Evolutionary conservation across 1,139 yeast genomes (phyloP).

Genomic region (Lodderomyces orthopsilosis): DNA sequence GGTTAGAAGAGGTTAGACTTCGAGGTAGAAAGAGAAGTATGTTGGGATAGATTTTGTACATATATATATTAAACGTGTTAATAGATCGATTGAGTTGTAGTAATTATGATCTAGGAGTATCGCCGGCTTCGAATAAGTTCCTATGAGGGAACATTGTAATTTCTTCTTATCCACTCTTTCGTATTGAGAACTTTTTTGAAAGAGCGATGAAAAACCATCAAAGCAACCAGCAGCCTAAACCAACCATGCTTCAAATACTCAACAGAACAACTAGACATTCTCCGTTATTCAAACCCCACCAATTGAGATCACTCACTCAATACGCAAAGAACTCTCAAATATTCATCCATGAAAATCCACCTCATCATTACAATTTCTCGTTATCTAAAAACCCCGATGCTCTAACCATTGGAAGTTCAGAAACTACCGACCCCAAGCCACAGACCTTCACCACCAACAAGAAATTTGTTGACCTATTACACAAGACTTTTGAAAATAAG

Average conservation of each 20-base stretch:
- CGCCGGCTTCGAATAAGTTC: too few relatives aligned
- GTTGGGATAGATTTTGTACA: slow-evolving; percentile 9
- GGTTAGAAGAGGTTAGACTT: slow-evolving; percentile 80
- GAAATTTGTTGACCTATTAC: slow-evolving; percentile 28
- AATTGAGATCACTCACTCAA: slow-evolving; percentile 9
- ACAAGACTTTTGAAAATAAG: slow-evolving; percentile 23
- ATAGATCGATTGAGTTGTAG: not conserved
- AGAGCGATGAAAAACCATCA: not conserved
- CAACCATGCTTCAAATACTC: not conserved
- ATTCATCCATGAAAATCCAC: slow-evolving; percentile 19
- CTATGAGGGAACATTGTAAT: too few relatives aligned
- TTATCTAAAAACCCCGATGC: slow-evolving; percentile 26
- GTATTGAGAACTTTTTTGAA: not conserved
- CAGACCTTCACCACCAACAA: slow-evolving; percentile 25
- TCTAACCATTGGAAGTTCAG: slow-evolving; percentile 25
- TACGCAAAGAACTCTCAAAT: slow-evolving; percentile 27
- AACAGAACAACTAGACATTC: slow-evolving; percentile 4
- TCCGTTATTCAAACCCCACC: slow-evolving; percentile 9
- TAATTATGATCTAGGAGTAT: too few relatives aligned
- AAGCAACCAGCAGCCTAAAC: not conserved
- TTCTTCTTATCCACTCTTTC: too few relatives aligned
- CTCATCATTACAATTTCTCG: slow-evolving; percentile 16
- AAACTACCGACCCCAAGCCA: slow-evolving; percentile 18
- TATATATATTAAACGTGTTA: not conserved
- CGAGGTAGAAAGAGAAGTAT: slow-evolving; percentile 89